These are phyloP conservation scores for Ceratobasidium papillatum DNA, from an alignment of 1,284 basidiomycete genomes.

Conservation along the genomic window DNA sequence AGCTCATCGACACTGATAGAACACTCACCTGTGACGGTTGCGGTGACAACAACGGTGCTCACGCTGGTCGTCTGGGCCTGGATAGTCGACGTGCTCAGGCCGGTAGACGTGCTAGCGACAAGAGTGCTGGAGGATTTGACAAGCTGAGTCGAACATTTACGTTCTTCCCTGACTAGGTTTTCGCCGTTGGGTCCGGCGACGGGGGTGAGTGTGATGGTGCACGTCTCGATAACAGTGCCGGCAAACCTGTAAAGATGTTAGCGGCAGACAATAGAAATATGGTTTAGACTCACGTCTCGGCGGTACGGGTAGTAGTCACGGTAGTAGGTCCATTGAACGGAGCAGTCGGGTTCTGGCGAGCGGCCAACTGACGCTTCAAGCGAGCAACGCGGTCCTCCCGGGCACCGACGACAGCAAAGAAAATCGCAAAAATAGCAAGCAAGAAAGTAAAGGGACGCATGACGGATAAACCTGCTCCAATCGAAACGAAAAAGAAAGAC, in stretches of 20 bases:
- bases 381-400: conserved; percentile 30
- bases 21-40: conserved; percentile 29
- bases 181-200: conserved; percentile 59
- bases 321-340: conserved; percentile 29
- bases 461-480: conserved; percentile 38
- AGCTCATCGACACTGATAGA: background rate
- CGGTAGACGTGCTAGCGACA: conserved; percentile 15
- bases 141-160: conserved; percentile 61
- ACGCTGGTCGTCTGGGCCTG: conserved; percentile 9
- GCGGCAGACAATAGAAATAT: background rate
- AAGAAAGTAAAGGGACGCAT: conserved; percentile 43
- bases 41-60: conserved; percentile 36
- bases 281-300: conserved; percentile 15
- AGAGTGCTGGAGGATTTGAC: conserved; percentile 16
- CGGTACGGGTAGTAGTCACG: conserved; percentile 29
- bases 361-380: conserved; percentile 19
- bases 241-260: conserved; percentile 55
- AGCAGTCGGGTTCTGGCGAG: background rate
- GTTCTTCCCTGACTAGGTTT: conserved; percentile 63
- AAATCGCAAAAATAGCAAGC: conserved; percentile 3
- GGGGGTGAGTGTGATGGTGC: conserved; percentile 68
- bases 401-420: conserved; percentile 20
- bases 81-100: conserved; percentile 28
- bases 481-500: conserved; percentile 46
- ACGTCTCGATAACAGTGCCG: conserved; percentile 64